A percentile compares a stretch with the other conserved stretches of the same genome.
Conservation (phyloP, 306 rosid genomes). For the Cicer arietinum region DNA sequence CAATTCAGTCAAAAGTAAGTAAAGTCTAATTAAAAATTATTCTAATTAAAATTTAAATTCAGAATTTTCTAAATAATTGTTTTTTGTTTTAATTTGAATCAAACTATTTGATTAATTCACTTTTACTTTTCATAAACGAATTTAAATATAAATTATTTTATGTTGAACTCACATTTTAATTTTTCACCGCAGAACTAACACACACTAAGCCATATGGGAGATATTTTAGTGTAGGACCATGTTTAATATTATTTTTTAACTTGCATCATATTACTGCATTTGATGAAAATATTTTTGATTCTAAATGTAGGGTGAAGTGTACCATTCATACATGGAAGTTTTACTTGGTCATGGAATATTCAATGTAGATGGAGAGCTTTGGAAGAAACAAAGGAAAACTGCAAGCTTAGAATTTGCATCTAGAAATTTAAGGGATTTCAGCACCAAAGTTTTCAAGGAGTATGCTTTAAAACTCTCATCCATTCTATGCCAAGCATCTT, state of each 20-base stretch:
- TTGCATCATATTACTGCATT: background rate
- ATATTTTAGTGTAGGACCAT: background rate
- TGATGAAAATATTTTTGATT: constrained; percentile 25
- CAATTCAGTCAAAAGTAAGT: too few species aligned
- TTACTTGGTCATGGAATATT: constrained; percentile 95
- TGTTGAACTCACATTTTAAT: too few species aligned
- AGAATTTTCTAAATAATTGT: too few species aligned
- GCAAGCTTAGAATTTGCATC: constrained; percentile 96
- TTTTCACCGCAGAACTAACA: too few species aligned
- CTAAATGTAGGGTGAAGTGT: constrained; percentile 73
- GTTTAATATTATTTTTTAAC: background rate
- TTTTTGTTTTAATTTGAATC: too few species aligned
- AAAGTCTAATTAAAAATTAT: too few species aligned
- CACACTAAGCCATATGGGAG: background rate
- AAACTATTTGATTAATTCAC: too few species aligned
- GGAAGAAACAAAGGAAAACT: constrained; percentile 94
- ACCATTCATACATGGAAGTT: constrained; percentile 91
- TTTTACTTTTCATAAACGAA: too few species aligned
- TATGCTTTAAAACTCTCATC: constrained; percentile 67
- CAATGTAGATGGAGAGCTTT: constrained; percentile 83
- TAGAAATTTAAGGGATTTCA: constrained; percentile 85
- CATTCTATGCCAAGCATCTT: constrained; percentile 64
- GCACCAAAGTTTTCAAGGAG: constrained; percentile 78
- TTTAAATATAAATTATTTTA: too few species aligned
- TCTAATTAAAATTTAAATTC: too few species aligned